Percentiles rank a stretch among this genome's conserved stretches.
Conservation (phyloP, 2,329 filamentous ascomycete species). For the Neoarthrinium moseri region DNA sequence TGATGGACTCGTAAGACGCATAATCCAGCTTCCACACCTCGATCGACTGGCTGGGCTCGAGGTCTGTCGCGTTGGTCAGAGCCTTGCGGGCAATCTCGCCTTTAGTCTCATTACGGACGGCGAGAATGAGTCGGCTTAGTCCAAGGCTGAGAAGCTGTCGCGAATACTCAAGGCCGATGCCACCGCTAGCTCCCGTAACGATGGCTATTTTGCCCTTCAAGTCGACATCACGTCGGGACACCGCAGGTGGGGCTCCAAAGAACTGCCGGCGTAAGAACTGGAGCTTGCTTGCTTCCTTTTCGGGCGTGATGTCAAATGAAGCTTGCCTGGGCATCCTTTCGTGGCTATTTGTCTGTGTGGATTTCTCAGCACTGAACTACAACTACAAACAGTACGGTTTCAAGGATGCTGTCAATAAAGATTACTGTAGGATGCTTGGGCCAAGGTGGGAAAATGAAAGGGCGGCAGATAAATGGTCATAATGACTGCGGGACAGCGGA, state of each 20-base stretch:
- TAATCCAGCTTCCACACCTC: conserved; percentile 43
- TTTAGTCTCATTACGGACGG: conserved; percentile 35
- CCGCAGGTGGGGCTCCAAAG: neutral
- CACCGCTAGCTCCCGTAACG: conserved; percentile 43
- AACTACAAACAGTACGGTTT: too few relatives aligned
- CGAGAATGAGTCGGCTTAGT: conserved; percentile 38
- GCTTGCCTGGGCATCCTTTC: too few relatives aligned
- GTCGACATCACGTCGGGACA: neutral
- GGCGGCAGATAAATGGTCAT: too few relatives aligned
- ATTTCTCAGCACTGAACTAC: too few relatives aligned
- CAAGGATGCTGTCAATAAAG: too few relatives aligned
- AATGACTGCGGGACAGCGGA: too few relatives aligned
- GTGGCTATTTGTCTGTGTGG: too few relatives aligned
- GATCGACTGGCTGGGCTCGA: conserved; percentile 15
- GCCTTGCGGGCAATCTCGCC: conserved; percentile 37
- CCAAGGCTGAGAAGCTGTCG: conserved; percentile 36
- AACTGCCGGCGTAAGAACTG: neutral
- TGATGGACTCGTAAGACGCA: conserved; percentile 34
- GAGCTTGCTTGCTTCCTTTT: conserved; percentile 1
- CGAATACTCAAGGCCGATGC: conserved; percentile 43
- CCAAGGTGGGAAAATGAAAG: too few relatives aligned
- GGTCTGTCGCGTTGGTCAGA: neutral
- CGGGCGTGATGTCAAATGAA: neutral
- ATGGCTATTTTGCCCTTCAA: conserved; percentile 37
- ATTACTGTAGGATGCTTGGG: too few relatives aligned